Base-by-base conservation (phyloP, 1,139 yeast species). In the Protomyces arabidopsidicola region DNA sequence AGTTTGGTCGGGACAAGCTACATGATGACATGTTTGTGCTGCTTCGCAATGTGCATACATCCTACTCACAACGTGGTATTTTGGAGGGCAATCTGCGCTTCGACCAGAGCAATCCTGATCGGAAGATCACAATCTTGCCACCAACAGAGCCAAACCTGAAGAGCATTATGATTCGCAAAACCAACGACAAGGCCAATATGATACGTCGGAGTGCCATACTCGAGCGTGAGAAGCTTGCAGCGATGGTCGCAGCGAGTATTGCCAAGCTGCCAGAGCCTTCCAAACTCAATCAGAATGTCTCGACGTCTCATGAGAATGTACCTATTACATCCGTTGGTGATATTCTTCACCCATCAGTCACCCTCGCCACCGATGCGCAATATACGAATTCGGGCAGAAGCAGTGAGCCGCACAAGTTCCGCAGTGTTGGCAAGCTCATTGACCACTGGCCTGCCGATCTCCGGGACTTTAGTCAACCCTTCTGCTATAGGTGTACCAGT, bases 31-130 rank as follows among this genome's bases (percentile, higher is more conserved):
- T 42, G 34, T 59, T 42, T 39, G 58, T 56, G 9, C 50, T 35
- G 10, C 53, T 63, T 31, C 59, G 60, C 18, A 63, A 63, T 53
- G 42, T 63, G 22, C 53, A 51, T 14, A 53, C 59, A 12, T 45
- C 35, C 27, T 38, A 45, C 10, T 42, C 56, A 14, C 45, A 55
- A 8, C 35, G 45, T 8, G 65, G 65, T 12, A 53, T 51, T 16
- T 52, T 63, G 22, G 65, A 63, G 22, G 65, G 65, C 35, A 57
- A 57, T 22, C 31, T 63, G 50, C 65, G 61, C n/a, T 48, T 57
- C 14, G 65, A 63, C 38, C 59, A 53, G 14, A 18, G 27, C 2
- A 52, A 53, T 38, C 65, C 65, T 6, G 60, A 64, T 35, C 48
- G 56, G 14, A 53, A 59, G 24, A 42, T 63, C 12, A 36, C 55